phyloP scores from a whole-genome alignment of 2,329 filamentous ascomycete species.

The Juglanconis sp. region DNA sequence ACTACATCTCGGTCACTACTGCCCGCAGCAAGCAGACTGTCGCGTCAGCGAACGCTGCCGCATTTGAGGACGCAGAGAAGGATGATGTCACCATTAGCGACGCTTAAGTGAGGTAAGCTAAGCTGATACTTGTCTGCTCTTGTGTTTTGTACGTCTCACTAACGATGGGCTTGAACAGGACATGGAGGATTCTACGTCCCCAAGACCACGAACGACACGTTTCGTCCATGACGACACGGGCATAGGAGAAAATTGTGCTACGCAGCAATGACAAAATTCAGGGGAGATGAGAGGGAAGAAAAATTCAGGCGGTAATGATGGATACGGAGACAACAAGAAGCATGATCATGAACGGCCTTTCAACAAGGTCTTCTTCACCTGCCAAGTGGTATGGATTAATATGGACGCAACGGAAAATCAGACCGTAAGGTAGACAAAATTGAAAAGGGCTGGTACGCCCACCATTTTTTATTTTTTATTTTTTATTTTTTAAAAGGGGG shows the following conservation, averaged over 20 bases:
- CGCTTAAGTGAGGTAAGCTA: neutral
- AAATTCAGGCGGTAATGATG: too few species aligned
- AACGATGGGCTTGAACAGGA: neutral
- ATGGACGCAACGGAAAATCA: too few species aligned
- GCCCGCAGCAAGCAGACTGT: slow-evolving; percentile 1
- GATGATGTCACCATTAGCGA: neutral
- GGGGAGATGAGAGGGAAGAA: too few species aligned
- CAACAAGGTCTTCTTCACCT: too few species aligned
- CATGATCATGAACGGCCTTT: too few species aligned
- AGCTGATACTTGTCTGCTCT: neutral
- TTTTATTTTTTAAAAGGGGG: too few species aligned
- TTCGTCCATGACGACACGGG: neutral
- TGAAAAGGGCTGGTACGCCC: neutral
- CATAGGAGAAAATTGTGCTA: neutral
- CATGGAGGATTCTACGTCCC: neutral
- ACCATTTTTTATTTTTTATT: too few species aligned
- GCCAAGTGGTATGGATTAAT: too few species aligned
- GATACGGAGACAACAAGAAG: too few species aligned
- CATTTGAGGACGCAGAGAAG: neutral
- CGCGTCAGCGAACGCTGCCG: neutral
- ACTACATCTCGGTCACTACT: slow-evolving; percentile 7
- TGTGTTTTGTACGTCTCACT: neutral
- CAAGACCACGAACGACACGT: neutral
- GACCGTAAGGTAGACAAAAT: neutral
- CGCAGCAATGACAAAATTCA: too few species aligned